phyloP scores from a whole-genome alignment of 129 eudicot genomes.

The Saussurea involucrata region DNA sequence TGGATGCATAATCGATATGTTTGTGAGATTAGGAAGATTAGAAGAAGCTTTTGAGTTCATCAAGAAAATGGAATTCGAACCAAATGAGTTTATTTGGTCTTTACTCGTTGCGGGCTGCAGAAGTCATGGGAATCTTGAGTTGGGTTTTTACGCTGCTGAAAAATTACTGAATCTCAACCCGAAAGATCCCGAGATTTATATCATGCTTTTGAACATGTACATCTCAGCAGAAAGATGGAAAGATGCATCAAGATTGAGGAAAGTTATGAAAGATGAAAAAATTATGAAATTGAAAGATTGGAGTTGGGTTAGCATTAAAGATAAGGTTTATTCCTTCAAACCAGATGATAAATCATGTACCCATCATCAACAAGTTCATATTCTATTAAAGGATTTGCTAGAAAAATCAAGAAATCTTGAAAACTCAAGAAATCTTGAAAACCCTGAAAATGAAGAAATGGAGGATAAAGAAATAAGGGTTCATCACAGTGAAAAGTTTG shows the following conservation, averaged over 20 bases:
- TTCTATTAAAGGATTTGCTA: constrained; percentile 43
- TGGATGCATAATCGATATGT: constrained; percentile 77
- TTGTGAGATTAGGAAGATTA: constrained; percentile 71
- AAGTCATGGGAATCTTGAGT: constrained; percentile 67
- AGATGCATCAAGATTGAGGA: constrained; percentile 73
- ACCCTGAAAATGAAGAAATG: constrained; percentile 31
- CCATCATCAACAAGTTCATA: constrained; percentile 32
- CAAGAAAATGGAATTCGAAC: constrained; percentile 57
- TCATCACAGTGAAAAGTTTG: constrained; percentile 86
- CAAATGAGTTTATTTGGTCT: constrained; percentile 79
- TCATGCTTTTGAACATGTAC: constrained; percentile 64
- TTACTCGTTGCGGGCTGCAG: constrained; percentile 77
- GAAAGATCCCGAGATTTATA: constrained; percentile 53
- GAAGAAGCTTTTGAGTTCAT: constrained; percentile 84
- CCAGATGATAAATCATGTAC: constrained; percentile 29
- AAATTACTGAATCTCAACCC: constrained; percentile 60
- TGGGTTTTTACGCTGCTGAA: constrained; percentile 77
- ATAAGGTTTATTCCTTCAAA: constrained; percentile 65
- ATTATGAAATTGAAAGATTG: constrained; percentile 55
- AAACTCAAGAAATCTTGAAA: constrained; percentile 14
- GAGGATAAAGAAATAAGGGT: constrained; percentile 34
- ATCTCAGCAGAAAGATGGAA: constrained; percentile 65
- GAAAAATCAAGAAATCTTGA: constrained; percentile 39
- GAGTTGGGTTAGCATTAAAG: constrained; percentile 79
- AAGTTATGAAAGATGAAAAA: constrained; percentile 65